Evolutionary conservation across 2,329 filamentous ascomycete species (phyloP).

Genomic region (Anisogramma anomala): DNA sequence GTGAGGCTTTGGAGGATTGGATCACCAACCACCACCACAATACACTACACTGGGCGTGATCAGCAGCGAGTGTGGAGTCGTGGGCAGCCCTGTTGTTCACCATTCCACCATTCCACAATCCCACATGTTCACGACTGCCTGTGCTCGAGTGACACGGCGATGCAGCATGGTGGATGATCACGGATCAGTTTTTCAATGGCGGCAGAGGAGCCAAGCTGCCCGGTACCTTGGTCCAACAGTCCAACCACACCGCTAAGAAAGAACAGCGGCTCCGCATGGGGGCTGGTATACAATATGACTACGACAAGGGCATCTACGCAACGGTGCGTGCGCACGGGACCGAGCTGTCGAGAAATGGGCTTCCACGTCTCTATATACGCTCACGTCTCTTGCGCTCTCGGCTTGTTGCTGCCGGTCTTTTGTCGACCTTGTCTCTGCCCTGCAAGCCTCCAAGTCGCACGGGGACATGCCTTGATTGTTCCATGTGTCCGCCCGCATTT

Average conservation of each 20-base stretch:
- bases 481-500: not conserved
- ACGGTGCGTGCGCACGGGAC: not conserved
- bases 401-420: not conserved
- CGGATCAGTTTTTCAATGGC: conserved; percentile 6
- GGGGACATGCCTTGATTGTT: conserved; percentile 1
- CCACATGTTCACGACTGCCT: not conserved
- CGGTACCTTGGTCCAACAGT: not conserved
- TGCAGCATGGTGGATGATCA: conserved; percentile 7
- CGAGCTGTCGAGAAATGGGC: not conserved
- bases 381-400: not conserved
- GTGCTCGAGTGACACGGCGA: conserved; percentile 9
- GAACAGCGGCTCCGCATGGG: not conserved
- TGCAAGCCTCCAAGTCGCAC: not conserved
- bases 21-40: too few relatives aligned
- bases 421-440: conserved; percentile 1
- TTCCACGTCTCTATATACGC: conserved; percentile 4
- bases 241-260: not conserved
- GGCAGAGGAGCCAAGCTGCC: not conserved
- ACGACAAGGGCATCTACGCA: conserved; percentile 1
- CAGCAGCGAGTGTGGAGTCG: too few relatives aligned
- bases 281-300: conserved; percentile 6
- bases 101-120: not conserved
- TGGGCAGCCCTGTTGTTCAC: too few relatives aligned
- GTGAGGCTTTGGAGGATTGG: too few relatives aligned
- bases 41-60: too few relatives aligned